Evolutionary conservation across 148 eudicot species (phyloP).

Genomic region (Heliamphora exappendiculata): DNA sequence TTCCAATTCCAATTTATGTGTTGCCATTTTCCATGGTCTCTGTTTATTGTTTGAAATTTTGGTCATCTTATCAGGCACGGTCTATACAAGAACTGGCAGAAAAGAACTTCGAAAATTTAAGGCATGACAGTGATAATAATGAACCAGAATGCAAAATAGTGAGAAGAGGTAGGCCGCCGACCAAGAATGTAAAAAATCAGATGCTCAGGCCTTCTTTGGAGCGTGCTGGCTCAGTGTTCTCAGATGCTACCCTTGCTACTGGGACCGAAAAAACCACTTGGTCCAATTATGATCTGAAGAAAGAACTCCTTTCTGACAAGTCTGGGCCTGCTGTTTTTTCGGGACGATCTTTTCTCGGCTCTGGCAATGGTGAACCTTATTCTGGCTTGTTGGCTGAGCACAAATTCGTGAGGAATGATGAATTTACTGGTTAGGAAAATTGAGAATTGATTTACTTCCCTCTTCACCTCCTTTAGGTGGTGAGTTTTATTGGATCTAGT

Average conservation of each 20-base stretch:
- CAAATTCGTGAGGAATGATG: no score
- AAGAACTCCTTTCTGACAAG: conserved; percentile 46
- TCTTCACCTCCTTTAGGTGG: no score
- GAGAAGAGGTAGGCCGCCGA: conserved; percentile 83
- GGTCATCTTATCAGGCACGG: conserved; percentile 42
- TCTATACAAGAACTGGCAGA: conserved; percentile 72
- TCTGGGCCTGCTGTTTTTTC: conserved; percentile 36
- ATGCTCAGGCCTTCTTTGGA: conserved; percentile 46
- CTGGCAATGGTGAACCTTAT: conserved; percentile 45
- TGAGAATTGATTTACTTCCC: no score
- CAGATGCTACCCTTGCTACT: conserved; percentile 56
- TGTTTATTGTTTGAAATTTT: conserved; percentile 4
- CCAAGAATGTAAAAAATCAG: conserved; percentile 51
- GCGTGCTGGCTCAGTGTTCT: conserved; percentile 39
- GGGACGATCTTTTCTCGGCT: conserved; percentile 29
- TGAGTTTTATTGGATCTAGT: neutral
- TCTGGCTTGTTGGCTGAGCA: conserved; percentile 31
- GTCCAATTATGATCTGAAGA: conserved; percentile 64
- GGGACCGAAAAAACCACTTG: conserved; percentile 39
- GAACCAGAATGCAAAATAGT: conserved; percentile 64
- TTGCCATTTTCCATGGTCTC: no score
- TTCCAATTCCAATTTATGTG: neutral
- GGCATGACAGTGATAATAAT: conserved; percentile 56
- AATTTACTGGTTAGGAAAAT: conserved; percentile 64
- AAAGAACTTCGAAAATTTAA: conserved; percentile 64